Evolutionary conservation across 176 grass and related monocot species (phyloP).

Genomic region (Bonia amplexicaulis): DNA sequence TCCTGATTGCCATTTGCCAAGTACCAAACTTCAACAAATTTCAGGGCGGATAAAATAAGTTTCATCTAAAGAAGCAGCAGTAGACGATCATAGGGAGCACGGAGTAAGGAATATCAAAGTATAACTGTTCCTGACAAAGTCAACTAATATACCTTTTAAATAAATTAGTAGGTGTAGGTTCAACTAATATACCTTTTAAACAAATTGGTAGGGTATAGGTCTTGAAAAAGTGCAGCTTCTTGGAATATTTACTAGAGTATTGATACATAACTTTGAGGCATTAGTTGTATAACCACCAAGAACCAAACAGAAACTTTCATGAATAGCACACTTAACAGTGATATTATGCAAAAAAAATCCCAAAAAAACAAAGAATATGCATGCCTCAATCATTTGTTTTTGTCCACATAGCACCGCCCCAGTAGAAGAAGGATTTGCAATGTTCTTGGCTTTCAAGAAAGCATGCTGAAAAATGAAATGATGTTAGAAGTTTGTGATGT

Average conservation of each 20-base stretch:
- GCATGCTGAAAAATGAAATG: constrained; percentile 44
- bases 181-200: neutral
- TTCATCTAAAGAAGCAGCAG: neutral
- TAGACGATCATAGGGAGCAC: neutral
- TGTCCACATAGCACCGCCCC: constrained; percentile 78
- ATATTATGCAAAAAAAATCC: neutral
- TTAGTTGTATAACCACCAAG: neutral
- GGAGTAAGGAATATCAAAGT: neutral
- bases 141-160: neutral
- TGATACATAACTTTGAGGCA: neutral
- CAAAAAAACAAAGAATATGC: neutral
- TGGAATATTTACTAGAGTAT: neutral
- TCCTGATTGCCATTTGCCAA: neutral
- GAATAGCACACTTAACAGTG: neutral
- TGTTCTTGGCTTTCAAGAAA: constrained; percentile 64
- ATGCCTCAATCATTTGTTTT: constrained; percentile 66
- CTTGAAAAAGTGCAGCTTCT: neutral
- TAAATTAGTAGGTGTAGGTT: neutral
- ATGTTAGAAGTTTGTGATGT: neutral
- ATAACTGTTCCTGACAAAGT: neutral
- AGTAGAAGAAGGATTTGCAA: constrained; percentile 48
- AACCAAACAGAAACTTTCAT: neutral
- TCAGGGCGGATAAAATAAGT: neutral
- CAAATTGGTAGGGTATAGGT: neutral
- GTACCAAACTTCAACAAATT: neutral